These are phyloP conservation scores for Zymoseptoria crescenta DNA, from an alignment of 2,329 filamentous ascomycete species.

Conservation along the genomic window DNA sequence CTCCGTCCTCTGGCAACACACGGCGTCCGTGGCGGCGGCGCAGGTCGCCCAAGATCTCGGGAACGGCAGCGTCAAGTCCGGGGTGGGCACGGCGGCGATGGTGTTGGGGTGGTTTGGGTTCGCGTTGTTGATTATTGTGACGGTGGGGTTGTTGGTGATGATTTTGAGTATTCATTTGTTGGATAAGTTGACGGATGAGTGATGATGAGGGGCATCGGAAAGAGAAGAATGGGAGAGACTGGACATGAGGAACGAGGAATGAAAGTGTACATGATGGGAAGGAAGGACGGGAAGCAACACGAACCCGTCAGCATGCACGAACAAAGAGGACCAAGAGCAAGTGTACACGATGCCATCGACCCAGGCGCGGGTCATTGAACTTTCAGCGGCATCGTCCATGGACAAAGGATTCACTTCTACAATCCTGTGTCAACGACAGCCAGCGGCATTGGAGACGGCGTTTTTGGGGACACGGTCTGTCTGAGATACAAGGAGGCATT, in stretches of 20 bases:
- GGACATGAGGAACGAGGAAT: background rate
- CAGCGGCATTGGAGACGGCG: background rate
- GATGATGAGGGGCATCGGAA: constrained; percentile 7
- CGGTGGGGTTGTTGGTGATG: constrained; percentile 91
- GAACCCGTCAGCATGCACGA: too few relatives aligned
- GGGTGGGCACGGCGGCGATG: constrained; percentile 92
- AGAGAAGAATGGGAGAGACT: background rate
- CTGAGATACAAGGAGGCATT: background rate
- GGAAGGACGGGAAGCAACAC: background rate
- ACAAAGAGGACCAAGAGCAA: background rate
- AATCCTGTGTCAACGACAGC: background rate
- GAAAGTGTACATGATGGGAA: background rate
- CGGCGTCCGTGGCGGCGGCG: constrained; percentile 88
- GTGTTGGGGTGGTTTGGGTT: constrained; percentile 98
- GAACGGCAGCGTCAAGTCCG: constrained; percentile 78
- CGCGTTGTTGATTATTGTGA: constrained; percentile 85
- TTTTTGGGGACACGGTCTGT: background rate
- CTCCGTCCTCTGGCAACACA: constrained; percentile 79
- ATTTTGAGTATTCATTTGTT: constrained; percentile 85
- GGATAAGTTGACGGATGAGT: constrained; percentile 47
- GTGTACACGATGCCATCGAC: background rate
- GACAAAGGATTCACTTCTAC: background rate
- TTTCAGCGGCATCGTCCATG: background rate
- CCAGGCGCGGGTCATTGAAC: background rate
- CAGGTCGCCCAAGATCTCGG: constrained; percentile 89